Base-by-base conservation (phyloP, 2,329 filamentous ascomycete genomes). In the Aspergillus pseudoterreus region DNA sequence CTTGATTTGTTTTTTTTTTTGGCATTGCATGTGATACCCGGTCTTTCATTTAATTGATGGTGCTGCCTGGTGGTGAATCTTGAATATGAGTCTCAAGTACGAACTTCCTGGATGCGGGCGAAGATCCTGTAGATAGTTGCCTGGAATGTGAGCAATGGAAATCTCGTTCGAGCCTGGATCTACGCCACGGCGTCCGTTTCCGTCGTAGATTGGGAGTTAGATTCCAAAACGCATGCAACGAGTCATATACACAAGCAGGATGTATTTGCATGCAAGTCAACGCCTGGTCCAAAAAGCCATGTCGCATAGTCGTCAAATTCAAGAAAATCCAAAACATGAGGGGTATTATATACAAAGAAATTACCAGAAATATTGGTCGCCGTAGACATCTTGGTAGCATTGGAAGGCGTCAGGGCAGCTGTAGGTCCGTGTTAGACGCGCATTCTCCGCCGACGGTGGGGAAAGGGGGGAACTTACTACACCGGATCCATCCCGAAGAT, bases 361-460 rank as follows among this genome's bases (percentile, higher is more conserved):
- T 53, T 51, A 62, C 58, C 57, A 60, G 52, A 59, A 59, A 43
- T 56, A 59, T 15, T 55, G 51, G 22, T 53, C 57, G 2, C 83
- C 83, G 57, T 82, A 87, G 27, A 81, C 75, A 30, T 82, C 78
- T 67, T 83, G 85, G 65, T 86, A 86, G 63, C 83, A 86, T 11
- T 80, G 76, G 43, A 73, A 68, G 3, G 80, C 78, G 19, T 73
- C 70, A 1, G 84, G 84, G 59, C 83, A 87, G 56, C 82, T 77
- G 2, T 81, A 38, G 21, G 8, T 5, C n/a, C 4, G n/a, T 12
- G 43, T 56, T 56, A 55, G 46, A 45, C 15, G 22, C 1, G n/a
- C 1, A 14, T 22, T 21, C 5, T 42, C 39, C 39, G 11, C n/a
- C 12, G 9, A 12, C 14, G 8, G 39, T 15, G 6, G 15, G 19